Conservation (phyloP, 108 stramenopile genomes). For the Cylindrotheca closterium region DNA sequence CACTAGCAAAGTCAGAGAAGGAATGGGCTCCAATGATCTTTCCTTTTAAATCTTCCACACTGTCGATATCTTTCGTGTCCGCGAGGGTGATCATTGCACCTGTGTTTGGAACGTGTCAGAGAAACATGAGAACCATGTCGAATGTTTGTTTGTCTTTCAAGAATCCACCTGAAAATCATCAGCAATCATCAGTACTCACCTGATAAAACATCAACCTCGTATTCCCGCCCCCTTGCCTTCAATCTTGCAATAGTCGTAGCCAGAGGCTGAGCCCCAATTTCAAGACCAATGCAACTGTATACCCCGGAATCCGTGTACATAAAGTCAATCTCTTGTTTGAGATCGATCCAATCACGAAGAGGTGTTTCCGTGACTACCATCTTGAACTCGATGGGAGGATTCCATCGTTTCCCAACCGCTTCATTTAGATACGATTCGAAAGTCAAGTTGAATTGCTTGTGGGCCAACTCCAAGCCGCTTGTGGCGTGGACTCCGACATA, state of each 20-base stretch:
- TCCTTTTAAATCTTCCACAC: conserved; percentile 6
- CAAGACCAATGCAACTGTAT: conserved; percentile 6
- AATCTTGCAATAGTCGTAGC: background rate
- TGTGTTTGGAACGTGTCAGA: background rate
- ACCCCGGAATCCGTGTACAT: conserved; percentile 7
- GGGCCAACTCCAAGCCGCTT: background rate
- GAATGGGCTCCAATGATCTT: conserved; percentile 11
- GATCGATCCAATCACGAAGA: background rate
- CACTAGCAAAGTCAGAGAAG: background rate
- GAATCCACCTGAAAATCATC: too few relatives aligned
- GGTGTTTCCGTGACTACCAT: background rate
- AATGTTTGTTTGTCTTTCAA: background rate
- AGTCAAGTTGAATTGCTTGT: background rate
- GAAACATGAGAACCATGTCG: background rate
- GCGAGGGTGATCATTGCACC: conserved; percentile 1
- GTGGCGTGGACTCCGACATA: background rate
- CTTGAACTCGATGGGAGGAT: conserved; percentile 12
- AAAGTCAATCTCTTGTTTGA: conserved; percentile 4
- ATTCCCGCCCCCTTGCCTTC: background rate
- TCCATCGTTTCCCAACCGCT: conserved; percentile 3
- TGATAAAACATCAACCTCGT: conserved; percentile 9
- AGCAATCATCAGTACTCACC: background rate
- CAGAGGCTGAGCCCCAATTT: conserved; percentile 3
- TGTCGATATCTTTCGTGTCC: background rate
- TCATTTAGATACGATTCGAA: conserved; percentile 3